Evolutionary conservation across 2,329 filamentous ascomycete species (phyloP).

Genomic region (Trichoderma afroharzianum): DNA sequence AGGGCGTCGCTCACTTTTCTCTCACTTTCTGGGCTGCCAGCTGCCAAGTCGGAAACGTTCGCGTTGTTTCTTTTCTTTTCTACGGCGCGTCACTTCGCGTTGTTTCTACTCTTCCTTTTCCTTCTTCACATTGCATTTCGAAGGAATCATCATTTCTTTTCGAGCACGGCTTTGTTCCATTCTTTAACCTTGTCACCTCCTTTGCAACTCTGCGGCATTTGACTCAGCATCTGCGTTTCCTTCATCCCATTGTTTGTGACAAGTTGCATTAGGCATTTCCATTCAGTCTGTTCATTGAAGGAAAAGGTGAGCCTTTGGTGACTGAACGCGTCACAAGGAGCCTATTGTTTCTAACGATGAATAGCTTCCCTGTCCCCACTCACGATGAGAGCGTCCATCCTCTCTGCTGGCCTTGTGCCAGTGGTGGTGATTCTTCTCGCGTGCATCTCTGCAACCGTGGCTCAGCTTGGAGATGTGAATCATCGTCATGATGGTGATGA

Average conservation of each 20-base stretch:
- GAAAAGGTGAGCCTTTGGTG: constrained; percentile 3
- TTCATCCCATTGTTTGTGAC: not conserved
- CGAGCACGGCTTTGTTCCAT: not conserved
- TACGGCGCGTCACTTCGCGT: constrained; percentile 8
- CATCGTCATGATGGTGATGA: not conserved
- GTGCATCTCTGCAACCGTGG: constrained; percentile 14
- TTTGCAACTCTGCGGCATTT: not conserved
- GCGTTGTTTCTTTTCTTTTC: not conserved
- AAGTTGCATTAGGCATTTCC: not conserved
- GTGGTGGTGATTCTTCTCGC: constrained; percentile 24
- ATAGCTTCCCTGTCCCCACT: constrained; percentile 14
- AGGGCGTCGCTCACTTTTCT: not conserved
- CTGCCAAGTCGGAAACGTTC: not conserved
- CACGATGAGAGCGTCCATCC: constrained; percentile 37
- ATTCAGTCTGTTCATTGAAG: not conserved
- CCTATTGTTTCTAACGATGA: constrained; percentile 13
- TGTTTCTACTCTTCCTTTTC: not conserved
- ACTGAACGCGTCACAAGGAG: not conserved
- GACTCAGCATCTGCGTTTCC: not conserved
- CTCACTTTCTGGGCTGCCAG: not conserved
- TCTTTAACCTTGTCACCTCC: not conserved
- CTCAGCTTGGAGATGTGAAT: constrained; percentile 2
- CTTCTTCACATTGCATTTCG: not conserved
- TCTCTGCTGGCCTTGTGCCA: constrained; percentile 33
- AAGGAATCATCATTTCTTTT: not conserved